phyloP scores from a whole-genome alignment of 805 yeast genomes.

The Hanseniaspora lindneri region DNA sequence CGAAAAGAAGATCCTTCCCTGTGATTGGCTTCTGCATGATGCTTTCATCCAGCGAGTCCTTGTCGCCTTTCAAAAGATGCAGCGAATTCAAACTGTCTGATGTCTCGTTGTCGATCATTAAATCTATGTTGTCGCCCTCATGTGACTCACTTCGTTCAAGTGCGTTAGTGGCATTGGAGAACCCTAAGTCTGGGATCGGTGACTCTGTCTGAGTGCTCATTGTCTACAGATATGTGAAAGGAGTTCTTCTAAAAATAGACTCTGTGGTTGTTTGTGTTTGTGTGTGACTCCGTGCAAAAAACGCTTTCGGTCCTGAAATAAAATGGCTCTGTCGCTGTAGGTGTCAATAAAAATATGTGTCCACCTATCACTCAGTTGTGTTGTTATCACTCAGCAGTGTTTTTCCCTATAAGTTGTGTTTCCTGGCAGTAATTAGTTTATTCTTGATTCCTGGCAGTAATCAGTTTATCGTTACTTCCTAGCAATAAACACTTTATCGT shows the following conservation, averaged over 20 bases:
- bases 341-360: no score
- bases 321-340: no score
- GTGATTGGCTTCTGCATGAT: slow-evolving; percentile 25
- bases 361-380: no score
- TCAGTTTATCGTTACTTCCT: no score
- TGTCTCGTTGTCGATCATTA: slow-evolving; percentile 10
- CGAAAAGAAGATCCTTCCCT: slow-evolving; percentile 25
- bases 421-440: no score
- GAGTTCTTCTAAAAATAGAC: no score
- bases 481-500: no score
- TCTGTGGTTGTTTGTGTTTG: not conserved
- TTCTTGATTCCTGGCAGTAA: no score
- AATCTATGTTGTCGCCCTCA: slow-evolving; percentile 6
- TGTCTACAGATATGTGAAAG: not conserved
- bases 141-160: slow-evolving; percentile 11
- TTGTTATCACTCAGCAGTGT: no score
- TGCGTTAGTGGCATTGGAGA: slow-evolving; percentile 7
- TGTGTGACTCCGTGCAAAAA: not conserved
- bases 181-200: slow-evolving; percentile 69
- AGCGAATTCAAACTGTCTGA: slow-evolving; percentile 8
- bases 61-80: slow-evolving; percentile 28
- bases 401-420: no score
- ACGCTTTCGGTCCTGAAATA: no score
- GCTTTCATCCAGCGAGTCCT: slow-evolving; percentile 22
- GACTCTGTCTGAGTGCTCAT: slow-evolving; percentile 75